Base-by-base conservation (phyloP, 2,329 filamentous ascomycete genomes). In the Sporothrix protearum region DNA sequence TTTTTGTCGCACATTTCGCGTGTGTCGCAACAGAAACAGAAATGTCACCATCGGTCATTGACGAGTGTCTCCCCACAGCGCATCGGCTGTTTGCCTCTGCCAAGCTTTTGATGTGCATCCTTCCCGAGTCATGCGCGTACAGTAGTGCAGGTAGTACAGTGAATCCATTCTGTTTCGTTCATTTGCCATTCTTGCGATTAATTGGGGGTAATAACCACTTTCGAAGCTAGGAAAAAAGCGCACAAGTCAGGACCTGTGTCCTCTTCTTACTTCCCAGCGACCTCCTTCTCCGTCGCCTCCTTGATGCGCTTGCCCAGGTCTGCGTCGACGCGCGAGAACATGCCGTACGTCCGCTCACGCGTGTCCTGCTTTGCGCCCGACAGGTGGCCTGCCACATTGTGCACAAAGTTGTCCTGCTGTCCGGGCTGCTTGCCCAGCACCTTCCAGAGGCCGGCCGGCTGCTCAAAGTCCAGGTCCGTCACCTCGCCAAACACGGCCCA, bases 381-480 rank as follows among this genome's bases (percentile, higher is more conserved):
- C 74, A 91, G 79, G 75, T 90, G 87, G 2, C 81, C 86, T 2
- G 87, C 80, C 22, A 91, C 82, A 74, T 90, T 91, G 71, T 81
- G 78, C 51, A 91, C 80, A 72, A 89, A 88, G 77, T 88, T 87
- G 2, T 87, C 84, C 78, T 90, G 88, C 77, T 90, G 88, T 2
- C 87, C 88, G 2, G 80, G 75, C 2, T 82, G 81, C 30, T 79
- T 80, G 63, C 84, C 85, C 2, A 85, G 78, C 22, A 85, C 82
- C 59, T 82, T 76, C 85, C 85, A 88, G 16, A 87, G 79, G 3
- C 78, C 80, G 67, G 80, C 80, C 25, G 83, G 80, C 76, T 87
- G 85, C 69, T 80, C 83, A 74, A 84, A 88, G 76, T 88, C 86
- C 30, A 83, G 80, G 25, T 83, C 81, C 3, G 79, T 81, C 30